A percentile compares a stretch with the other conserved stretches of the same genome.
These are phyloP conservation scores for Mycena belliarum DNA, from an alignment of 768 basidiomycete species.

Conservation along the genomic window DNA sequence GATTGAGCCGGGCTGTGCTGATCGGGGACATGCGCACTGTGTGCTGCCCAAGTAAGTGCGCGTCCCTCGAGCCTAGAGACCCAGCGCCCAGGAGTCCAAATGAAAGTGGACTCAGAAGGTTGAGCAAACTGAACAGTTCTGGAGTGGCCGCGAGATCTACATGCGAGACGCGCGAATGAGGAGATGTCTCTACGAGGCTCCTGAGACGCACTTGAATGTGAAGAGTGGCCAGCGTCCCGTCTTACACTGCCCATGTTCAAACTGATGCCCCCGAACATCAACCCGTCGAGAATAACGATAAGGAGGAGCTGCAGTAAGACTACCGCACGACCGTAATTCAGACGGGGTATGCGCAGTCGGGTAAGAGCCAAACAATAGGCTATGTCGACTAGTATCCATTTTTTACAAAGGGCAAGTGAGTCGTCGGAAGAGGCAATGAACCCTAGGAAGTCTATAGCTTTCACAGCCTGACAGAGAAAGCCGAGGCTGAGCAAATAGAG, in stretches of 20 bases:
- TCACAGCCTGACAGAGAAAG: slow-evolving; percentile 78
- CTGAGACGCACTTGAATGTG: slow-evolving; percentile 32
- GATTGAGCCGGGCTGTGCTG: slow-evolving; percentile 90
- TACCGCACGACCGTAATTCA: slow-evolving; percentile 65
- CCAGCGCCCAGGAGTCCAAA: slow-evolving; percentile 52
- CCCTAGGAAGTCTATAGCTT: slow-evolving; percentile 68
- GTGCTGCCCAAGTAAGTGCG: slow-evolving; percentile 80
- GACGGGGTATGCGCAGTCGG: slow-evolving; percentile 71
- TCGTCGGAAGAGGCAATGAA: slow-evolving; percentile 50
- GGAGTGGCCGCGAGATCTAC: slow-evolving; percentile 40
- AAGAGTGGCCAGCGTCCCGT: slow-evolving; percentile 1
- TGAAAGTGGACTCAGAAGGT: slow-evolving; percentile 49
- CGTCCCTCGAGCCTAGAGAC: slow-evolving; percentile 42
- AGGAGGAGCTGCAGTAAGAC: slow-evolving; percentile 62
- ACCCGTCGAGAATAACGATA: slow-evolving; percentile 64
- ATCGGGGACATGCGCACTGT: slow-evolving; percentile 92
- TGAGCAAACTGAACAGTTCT: slow-evolving; percentile 48
- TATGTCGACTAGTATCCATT: slow-evolving; percentile 76
- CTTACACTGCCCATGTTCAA: slow-evolving; percentile 44
- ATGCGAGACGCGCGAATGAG: slow-evolving; percentile 23
- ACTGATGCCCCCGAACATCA: slow-evolving; percentile 73
- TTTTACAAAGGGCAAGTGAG: slow-evolving; percentile 48
- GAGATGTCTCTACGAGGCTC: slow-evolving; percentile 18
- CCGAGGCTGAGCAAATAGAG: slow-evolving; percentile 78
- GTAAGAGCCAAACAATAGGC: slow-evolving; percentile 58